Base-by-base conservation (phyloP, 805 yeast species). In the Wickerhamiella vanderwaltii region DNA sequence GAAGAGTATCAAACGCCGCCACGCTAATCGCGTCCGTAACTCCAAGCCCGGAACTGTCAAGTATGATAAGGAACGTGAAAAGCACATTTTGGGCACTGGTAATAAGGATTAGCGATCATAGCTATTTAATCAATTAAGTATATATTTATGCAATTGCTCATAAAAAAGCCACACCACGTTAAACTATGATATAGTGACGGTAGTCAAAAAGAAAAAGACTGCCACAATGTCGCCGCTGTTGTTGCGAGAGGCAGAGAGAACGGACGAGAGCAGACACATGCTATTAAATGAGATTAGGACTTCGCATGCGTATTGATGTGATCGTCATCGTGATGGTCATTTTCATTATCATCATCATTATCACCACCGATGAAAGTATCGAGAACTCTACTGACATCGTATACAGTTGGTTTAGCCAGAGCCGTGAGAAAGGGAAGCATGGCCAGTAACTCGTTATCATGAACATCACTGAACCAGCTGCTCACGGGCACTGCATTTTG, bases 401-500 rank as follows among this genome's bases (percentile, higher is more conserved):
- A 79, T 42, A 91, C 95, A 35, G 68, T 69, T 9, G 68, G 58
- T 48, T 69, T 64, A 5, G 95, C 74, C 43, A 91, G 64, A 58
- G 91, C 97, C 59, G 85, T 84, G 51, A 91, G 68, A 46, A 91
- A 76, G 11, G 97, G 98, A 42, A 91, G 65, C 61, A 91, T 74
- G 62, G 91, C 99, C 47, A 83, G 62, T 53, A 91, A 69, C 67
- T 91, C 99, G 59, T 87, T 87, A 61, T 91, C 99, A 60, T 91
- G 98, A 22, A 91, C 77, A 63, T 91, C 99, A 51, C 95, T 83
- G 68, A 91, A 91, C 99, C 99, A 91, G 59, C 91, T 79, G 50
- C 95, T 83, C 22, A 91, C 83, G 18, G 99, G 99, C 22, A 91
- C 80, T 6, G 97, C 94, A 64, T 91, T 95, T 60, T 85, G 94